A percentile compares a stretch with the other conserved stretches of the same genome.
Evolutionary conservation across 1,139 yeast genomes (phyloP).

Genomic region (Yarrowia galli): DNA sequence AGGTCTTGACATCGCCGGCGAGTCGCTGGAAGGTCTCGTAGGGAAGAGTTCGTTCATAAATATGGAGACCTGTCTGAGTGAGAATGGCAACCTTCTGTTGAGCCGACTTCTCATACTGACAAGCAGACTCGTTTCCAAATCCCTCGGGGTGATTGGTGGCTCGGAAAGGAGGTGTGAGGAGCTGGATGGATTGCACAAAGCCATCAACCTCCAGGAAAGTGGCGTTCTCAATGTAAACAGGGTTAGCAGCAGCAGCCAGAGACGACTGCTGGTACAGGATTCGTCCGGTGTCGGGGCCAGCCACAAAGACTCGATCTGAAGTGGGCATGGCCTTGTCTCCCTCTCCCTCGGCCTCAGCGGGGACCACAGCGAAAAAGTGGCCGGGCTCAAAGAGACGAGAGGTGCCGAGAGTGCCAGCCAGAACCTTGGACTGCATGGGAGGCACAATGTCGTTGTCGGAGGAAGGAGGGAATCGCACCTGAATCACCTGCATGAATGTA

Average conservation of each 20-base stretch:
- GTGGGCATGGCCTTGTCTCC: slow-evolving; percentile 50
- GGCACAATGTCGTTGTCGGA: slow-evolving; percentile 38
- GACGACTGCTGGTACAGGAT: slow-evolving; percentile 63
- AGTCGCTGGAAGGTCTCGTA: slow-evolving; percentile 75
- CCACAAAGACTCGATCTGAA: slow-evolving; percentile 59
- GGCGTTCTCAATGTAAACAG: slow-evolving; percentile 79
- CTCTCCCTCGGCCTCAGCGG: slow-evolving; percentile 48
- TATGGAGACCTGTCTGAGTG: slow-evolving; percentile 78
- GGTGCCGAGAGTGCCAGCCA: slow-evolving; percentile 52
- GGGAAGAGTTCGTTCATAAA: slow-evolving; percentile 80
- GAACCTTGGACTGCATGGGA: slow-evolving; percentile 49
- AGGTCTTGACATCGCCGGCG: slow-evolving; percentile 64
- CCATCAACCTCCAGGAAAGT: slow-evolving; percentile 71
- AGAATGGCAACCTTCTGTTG: slow-evolving; percentile 73
- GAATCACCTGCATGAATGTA: slow-evolving; percentile 51
- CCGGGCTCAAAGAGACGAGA: slow-evolving; percentile 80
- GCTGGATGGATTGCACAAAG: slow-evolving; percentile 75
- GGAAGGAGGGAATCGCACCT: slow-evolving; percentile 51
- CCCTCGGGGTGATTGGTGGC: slow-evolving; percentile 80
- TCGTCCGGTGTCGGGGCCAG: slow-evolving; percentile 82
- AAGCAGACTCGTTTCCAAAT: slow-evolving; percentile 81
- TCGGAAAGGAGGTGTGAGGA: slow-evolving; percentile 71
- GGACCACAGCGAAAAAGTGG: slow-evolving; percentile 66
- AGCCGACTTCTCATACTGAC: slow-evolving; percentile 69
- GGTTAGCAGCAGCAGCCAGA: slow-evolving; percentile 45